phyloP scores from a whole-genome alignment of 805 yeast species.

The Candida gorgasii region DNA sequence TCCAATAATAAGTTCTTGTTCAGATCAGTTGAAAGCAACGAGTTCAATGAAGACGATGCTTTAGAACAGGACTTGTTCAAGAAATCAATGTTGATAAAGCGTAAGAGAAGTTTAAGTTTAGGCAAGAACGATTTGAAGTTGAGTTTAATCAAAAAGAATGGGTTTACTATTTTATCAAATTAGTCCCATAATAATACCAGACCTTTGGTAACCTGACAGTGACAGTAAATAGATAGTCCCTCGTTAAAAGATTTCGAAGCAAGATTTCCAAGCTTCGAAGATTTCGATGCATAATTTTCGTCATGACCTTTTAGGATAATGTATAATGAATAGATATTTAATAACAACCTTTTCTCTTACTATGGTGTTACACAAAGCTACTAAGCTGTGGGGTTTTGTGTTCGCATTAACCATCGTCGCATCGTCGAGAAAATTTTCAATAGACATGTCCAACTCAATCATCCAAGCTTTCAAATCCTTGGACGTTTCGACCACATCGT shows the following conservation, averaged over 20 bases:
- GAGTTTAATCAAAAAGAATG: constrained; percentile 33
- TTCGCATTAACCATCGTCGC: too few species aligned
- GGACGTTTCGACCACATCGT: constrained; percentile 28
- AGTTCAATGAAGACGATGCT: constrained; percentile 23
- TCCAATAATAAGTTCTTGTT: constrained; percentile 16
- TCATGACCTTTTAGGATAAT: constrained; percentile 6
- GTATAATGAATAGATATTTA: constrained; percentile 6
- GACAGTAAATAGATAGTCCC: too few species aligned
- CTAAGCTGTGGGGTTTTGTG: too few species aligned
- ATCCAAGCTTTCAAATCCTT: constrained; percentile 43
- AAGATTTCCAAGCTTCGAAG: background rate
- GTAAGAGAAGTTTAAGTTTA: constrained; percentile 37
- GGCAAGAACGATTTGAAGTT: constrained; percentile 40
- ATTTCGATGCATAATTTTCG: constrained; percentile 5
- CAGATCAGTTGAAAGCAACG: constrained; percentile 14
- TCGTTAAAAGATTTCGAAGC: background rate
- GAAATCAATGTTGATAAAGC: constrained; percentile 23
- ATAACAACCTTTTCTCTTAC: too few species aligned
- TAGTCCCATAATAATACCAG: background rate
- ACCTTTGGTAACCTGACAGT: too few species aligned
- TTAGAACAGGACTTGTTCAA: constrained; percentile 22
- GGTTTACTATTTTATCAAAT: constrained; percentile 15
- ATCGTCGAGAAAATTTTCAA: constrained; percentile 6
- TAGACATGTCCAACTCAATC: constrained; percentile 41
- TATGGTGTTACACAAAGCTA: too few species aligned